Percentiles rank a stretch among this genome's conserved stretches.
Conservation (phyloP, 2,329 filamentous ascomycete genomes). For the Scortechinia acanthostroma region DNA sequence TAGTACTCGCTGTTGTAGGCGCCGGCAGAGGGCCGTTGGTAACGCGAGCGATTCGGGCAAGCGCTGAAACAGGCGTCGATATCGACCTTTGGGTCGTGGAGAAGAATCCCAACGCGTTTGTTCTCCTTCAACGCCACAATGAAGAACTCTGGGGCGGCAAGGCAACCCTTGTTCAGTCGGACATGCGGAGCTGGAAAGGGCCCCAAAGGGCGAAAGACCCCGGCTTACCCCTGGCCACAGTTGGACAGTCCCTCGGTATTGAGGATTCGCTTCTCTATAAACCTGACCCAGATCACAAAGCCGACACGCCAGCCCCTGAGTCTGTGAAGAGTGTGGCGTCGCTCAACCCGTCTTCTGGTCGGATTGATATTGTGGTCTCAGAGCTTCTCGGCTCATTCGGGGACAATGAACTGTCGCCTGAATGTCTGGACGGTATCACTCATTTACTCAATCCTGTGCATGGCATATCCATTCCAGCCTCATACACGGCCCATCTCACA, state of each 20-base stretch:
- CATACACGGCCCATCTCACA: constrained; percentile 89
- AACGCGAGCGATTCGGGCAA: constrained; percentile 76
- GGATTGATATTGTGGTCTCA: constrained; percentile 87
- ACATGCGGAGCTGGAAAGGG: constrained; percentile 95
- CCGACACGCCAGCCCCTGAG: neutral
- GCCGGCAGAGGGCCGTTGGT: constrained; percentile 89
- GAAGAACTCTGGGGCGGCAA: constrained; percentile 70
- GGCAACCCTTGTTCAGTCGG: constrained; percentile 86
- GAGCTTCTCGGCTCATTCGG: constrained; percentile 92
- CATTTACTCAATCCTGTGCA: constrained; percentile 71
- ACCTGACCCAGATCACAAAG: neutral
- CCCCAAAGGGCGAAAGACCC: constrained; percentile 38
- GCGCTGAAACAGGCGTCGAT: constrained; percentile 65
- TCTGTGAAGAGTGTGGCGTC: neutral
- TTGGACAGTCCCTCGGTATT: neutral
- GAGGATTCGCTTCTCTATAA: neutral
- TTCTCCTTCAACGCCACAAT: constrained; percentile 84
- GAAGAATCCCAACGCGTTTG: constrained; percentile 97
- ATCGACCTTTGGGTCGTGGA: constrained; percentile 89
- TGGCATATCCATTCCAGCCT: constrained; percentile 87
- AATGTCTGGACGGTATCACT: constrained; percentile 93
- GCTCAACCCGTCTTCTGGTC: constrained; percentile 31
- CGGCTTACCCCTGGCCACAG: constrained; percentile 28
- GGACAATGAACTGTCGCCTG: constrained; percentile 93
- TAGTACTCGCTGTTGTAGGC: constrained; percentile 86